Base-by-base conservation (phyloP, 306 rosid genomes). In the Glycine latifolia region DNA sequence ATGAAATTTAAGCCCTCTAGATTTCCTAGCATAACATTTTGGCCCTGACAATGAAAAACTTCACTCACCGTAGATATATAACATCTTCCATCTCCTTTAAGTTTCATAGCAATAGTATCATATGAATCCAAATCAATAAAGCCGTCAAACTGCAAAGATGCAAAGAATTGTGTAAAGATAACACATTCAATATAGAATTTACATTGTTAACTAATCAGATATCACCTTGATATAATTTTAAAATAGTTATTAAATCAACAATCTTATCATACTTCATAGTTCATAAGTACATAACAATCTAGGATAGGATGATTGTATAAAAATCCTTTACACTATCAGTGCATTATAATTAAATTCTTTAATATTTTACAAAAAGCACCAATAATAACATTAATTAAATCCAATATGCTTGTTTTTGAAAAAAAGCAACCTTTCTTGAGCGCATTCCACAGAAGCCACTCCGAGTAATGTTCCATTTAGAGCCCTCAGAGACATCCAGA, bases 391-490 rank as follows among this genome's bases (percentile, higher is more conserved):
- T 26, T 54, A 67, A 62, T 33, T 13, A 62, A 73, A 66, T 73
- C 59, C 77, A 67, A 48, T 43, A 58, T 2, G 37, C 5, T 46
- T 46, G 15, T 46, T 66, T 66, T 33, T 37, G 20, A n/a, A 31
- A 67, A 67, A 63, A 83, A 69, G 67, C 44, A 56, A 91, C 97
- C 98, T 90, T 91, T 84, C 90, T 94, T 31, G 98, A 94, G 44
- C 97, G 94, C 98, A 94, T 94, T 81, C 98, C 97, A 67, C 97
- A 94, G 77, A 92, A 94, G 31, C 98, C 98, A 86, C 97, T 79
- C 26, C 98, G 84, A 58, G 54, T 16, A 41, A 94, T 87, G 41
- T 82, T 94, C 97, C 92, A 94, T 73, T 87, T 92, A 72, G 97
- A 73, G 39, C 79, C 94, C 76, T 72, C 88, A 76, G 85, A 54